Percentiles rank a stretch among this genome's conserved stretches.
phyloP scores from a whole-genome alignment of 2,329 filamentous ascomycete species.

The Mollisiaceae sp. region DNA sequence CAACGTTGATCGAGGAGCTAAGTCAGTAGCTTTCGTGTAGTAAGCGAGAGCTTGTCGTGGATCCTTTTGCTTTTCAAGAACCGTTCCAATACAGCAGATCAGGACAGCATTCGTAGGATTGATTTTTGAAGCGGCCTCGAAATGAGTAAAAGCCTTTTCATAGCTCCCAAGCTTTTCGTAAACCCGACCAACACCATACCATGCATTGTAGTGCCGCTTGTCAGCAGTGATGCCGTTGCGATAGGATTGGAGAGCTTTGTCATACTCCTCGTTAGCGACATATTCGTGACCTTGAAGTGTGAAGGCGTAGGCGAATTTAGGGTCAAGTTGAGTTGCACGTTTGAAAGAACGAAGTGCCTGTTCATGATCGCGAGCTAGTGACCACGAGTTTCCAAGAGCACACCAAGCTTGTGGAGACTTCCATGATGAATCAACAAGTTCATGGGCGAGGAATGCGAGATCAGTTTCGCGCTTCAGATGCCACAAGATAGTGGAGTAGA shows the following conservation, averaged over 20 bases:
- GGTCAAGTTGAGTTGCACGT: conserved; percentile 87
- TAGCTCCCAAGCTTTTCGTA: conserved; percentile 91
- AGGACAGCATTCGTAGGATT: conserved; percentile 94
- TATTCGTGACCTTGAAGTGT: conserved; percentile 96
- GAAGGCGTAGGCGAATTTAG: conserved; percentile 92
- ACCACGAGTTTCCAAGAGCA: conserved; percentile 92
- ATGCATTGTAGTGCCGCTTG: conserved; percentile 94
- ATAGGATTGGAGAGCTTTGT: conserved; percentile 89
- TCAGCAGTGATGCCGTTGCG: conserved; percentile 86
- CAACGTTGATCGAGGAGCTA: conserved; percentile 81
- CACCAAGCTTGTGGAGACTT: conserved; percentile 96
- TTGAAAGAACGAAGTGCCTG: conserved; percentile 95
- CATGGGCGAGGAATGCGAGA: conserved; percentile 88
- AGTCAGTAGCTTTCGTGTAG: conserved; percentile 80
- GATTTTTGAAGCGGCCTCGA: conserved; percentile 83
- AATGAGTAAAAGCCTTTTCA: conserved; percentile 90
- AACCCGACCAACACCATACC: conserved; percentile 85
- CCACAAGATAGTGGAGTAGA: conserved; percentile 99
- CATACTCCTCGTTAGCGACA: conserved; percentile 94
- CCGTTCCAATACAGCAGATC: conserved; percentile 88
- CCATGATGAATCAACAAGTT: conserved; percentile 84
- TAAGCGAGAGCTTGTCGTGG: conserved; percentile 77
- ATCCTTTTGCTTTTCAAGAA: conserved; percentile 88
- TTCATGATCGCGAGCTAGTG: conserved; percentile 88
- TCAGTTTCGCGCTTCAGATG: conserved; percentile 92